These are phyloP conservation scores for Colletotrichum neosansevieriae DNA, from an alignment of 2,329 filamentous ascomycete species.

Conservation along the genomic window DNA sequence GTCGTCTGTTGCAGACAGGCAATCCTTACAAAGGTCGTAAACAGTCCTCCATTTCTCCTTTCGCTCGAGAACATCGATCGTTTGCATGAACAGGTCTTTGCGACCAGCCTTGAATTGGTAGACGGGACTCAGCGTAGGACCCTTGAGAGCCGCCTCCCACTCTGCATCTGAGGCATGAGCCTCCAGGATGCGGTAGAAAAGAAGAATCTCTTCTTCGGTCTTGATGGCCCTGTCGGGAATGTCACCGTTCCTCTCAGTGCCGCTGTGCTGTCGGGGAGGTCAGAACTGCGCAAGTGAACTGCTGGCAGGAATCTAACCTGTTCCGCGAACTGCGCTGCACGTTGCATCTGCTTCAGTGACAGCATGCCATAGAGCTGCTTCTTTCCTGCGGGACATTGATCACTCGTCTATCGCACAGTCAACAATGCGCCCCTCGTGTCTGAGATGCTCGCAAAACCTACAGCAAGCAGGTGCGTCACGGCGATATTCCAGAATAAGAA, in stretches of 20 bases:
- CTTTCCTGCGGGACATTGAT: slow-evolving; percentile 61
- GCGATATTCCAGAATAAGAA: slow-evolving; percentile 68
- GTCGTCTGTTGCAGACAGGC: slow-evolving; percentile 54
- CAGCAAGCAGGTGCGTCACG: slow-evolving; percentile 65
- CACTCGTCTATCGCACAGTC: slow-evolving; percentile 53
- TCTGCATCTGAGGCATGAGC: slow-evolving; percentile 57
- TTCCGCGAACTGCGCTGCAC: slow-evolving; percentile 60
- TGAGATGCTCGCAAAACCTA: slow-evolving; percentile 47
- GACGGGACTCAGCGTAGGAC: slow-evolving; percentile 56
- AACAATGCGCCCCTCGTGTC: neutral
- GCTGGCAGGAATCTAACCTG: slow-evolving; percentile 49
- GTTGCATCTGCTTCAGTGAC: slow-evolving; percentile 63
- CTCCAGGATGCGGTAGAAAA: slow-evolving; percentile 62
- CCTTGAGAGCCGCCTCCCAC: slow-evolving; percentile 53
- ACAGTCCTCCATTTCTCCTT: slow-evolving; percentile 56
- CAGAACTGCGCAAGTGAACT: neutral
- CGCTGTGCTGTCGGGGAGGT: slow-evolving; percentile 1
- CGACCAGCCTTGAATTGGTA: slow-evolving; percentile 59
- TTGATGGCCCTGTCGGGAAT: slow-evolving; percentile 50
- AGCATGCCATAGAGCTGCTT: slow-evolving; percentile 65
- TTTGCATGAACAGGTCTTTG: slow-evolving; percentile 61
- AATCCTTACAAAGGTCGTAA: slow-evolving; percentile 58
- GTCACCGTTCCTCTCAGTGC: slow-evolving; percentile 12
- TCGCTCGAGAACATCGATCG: slow-evolving; percentile 52
- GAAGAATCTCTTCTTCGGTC: slow-evolving; percentile 63